Evolutionary conservation across 345 rosid species (phyloP), one percentile per base, ranked within the genome.

Genomic region (Barbarea vulgaris): DNA sequence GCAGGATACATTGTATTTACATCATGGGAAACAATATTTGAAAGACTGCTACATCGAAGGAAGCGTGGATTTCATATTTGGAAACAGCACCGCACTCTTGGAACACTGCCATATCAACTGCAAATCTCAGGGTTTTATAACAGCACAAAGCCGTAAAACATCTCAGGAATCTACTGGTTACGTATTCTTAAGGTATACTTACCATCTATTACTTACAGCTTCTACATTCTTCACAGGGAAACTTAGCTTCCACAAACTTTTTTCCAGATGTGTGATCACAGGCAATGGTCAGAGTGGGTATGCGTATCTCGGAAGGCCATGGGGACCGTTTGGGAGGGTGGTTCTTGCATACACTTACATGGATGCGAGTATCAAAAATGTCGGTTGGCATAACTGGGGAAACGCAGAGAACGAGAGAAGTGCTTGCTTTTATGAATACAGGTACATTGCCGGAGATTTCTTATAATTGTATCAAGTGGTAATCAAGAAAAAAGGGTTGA

Each of bases 91-190:
- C 0, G 91, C 98, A 11, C 88, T 93, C 19, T 80, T 96, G 80
- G 99, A 96, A 88, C 93, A 95, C 58, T 93, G 99, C 64, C 99
- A 95, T 74, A 89, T 95, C 70, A 88, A 95, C 78, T 95, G 98
- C 91, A 95, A 93, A 80, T 79, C 97, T 15, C 86, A 81, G 17
- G 98, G 98, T 57, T 93, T 63, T 75, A 81, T 95, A 60, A 93
- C 98, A 51, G 98, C 99, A 44, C 99, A 95, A 44, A 87, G 97
- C 86, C 86, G 97, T n/a, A 95, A 95, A 83, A 75, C 99, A 55
- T 93, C 98, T 62, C 96, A 90, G 68, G 97, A 95, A 77, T 80
- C 85, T 30, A 92, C 98, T 62, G 99, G 97, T 77, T 95, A 89
- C 50, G 93, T 95, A 27, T 95, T 95, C 77, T 70, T 91, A 78